A percentile compares a stretch with the other conserved stretches of the same genome.
Evolutionary conservation across 352 stramenopile genomes (phyloP).

Genomic region (Aphanomyces invadans): DNA sequence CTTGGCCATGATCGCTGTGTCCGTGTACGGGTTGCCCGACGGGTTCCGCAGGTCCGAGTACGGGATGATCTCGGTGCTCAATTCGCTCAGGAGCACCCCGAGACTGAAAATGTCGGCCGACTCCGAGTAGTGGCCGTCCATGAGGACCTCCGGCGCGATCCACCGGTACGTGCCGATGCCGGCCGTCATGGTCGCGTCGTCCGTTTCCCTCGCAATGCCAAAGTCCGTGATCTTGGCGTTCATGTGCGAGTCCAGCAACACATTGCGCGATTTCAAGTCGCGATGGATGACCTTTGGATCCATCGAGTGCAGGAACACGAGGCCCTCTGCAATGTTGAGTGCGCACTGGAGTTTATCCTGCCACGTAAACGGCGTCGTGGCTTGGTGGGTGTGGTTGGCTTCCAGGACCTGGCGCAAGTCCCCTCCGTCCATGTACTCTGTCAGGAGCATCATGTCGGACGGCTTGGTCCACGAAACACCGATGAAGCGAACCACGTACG

Average conservation of each 20-base stretch:
- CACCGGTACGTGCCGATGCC: slow-evolving; percentile 21
- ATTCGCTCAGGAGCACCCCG: slow-evolving; percentile 17
- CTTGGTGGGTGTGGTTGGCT: neutral
- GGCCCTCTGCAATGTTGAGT: slow-evolving; percentile 11
- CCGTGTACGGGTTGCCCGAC: slow-evolving; percentile 1
- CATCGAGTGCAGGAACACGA: slow-evolving; percentile 16
- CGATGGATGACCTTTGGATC: slow-evolving; percentile 14
- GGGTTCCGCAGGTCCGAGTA: slow-evolving; percentile 16
- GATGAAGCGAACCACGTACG: slow-evolving; percentile 27
- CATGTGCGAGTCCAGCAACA: slow-evolving; percentile 3
- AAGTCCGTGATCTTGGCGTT: slow-evolving; percentile 21
- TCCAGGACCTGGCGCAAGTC: neutral
- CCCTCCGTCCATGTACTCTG: neutral
- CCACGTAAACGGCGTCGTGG: slow-evolving; percentile 18
- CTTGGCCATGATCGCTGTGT: slow-evolving; percentile 16
- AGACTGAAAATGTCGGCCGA: slow-evolving; percentile 15
- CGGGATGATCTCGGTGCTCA: slow-evolving; percentile 13
- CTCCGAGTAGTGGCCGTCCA: slow-evolving; percentile 20
- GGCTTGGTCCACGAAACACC: slow-evolving; percentile 30
- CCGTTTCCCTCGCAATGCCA: slow-evolving; percentile 9
- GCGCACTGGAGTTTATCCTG: slow-evolving; percentile 1
- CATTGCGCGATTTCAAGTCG: slow-evolving; percentile 20
- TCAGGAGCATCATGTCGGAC: slow-evolving; percentile 4
- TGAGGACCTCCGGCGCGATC: slow-evolving; percentile 17
- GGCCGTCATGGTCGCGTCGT: slow-evolving; percentile 15